Conservation (phyloP, 208 protist species). For the Leishmania martiniquensis region DNA sequence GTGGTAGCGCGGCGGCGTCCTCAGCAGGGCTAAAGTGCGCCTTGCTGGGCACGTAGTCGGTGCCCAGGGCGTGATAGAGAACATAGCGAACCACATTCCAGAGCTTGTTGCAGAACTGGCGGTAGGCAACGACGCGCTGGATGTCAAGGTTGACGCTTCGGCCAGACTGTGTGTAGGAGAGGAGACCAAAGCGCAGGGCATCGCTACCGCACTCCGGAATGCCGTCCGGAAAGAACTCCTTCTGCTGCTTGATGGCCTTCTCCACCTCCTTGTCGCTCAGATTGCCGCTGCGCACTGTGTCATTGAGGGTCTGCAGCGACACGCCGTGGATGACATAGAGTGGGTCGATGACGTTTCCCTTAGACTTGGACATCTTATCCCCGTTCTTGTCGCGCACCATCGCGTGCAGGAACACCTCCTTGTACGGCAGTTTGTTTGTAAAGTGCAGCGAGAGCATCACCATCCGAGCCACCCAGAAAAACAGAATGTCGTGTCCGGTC, state of each 20-base stretch:
- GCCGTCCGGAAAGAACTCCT: conserved; percentile 95
- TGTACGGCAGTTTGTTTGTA: conserved; percentile 97
- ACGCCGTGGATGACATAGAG: conserved; percentile 99
- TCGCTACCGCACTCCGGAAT: conserved; percentile 99
- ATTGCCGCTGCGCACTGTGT: conserved; percentile 94
- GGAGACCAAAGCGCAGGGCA: conserved; percentile 98
- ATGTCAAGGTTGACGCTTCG: conserved; percentile 99
- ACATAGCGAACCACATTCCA: conserved; percentile 98
- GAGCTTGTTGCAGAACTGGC: conserved; percentile 99
- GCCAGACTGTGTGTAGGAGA: conserved; percentile 95
- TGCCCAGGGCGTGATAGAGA: conserved; percentile 90
- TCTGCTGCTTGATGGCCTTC: conserved; percentile 91
- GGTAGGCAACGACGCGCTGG: conserved; percentile 96
- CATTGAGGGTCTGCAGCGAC: conserved; percentile 93
- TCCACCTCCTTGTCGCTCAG: conserved; percentile 94
- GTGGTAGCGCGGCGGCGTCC: conserved; percentile 56
- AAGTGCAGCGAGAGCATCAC: conserved; percentile 99
- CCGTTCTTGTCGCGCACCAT: conserved; percentile 99
- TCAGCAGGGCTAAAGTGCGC: conserved; percentile 40
- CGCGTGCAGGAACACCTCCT: conserved; percentile 98
- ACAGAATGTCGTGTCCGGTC: conserved; percentile 99
- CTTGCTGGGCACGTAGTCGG: conserved; percentile 72
- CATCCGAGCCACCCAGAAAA: conserved; percentile 99
- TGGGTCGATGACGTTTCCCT: conserved; percentile 99
- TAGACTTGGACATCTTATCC: conserved; percentile 99